These are phyloP conservation scores for Botryotinia convoluta DNA, from an alignment of 2,329 filamentous ascomycete genomes.

Conservation along the genomic window DNA sequence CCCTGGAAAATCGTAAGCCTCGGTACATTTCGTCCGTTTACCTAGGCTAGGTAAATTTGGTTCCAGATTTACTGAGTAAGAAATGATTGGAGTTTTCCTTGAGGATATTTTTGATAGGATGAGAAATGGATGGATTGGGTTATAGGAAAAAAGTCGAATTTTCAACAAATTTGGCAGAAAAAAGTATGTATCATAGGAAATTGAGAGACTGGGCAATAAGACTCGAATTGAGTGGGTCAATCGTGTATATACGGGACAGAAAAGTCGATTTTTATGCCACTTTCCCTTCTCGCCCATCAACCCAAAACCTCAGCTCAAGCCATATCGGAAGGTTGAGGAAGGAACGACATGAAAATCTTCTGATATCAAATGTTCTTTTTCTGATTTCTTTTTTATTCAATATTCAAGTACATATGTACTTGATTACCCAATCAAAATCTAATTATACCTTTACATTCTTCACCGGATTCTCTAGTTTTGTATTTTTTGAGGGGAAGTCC, in stretches of 20 bases:
- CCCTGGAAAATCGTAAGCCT: slow-evolving; percentile 8
- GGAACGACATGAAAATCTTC: neutral
- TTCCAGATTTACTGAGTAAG: neutral
- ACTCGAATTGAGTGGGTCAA: neutral
- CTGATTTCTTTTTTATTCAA: neutral
- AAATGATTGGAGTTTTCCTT: slow-evolving; percentile 21
- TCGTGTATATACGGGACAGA: slow-evolving; percentile 12
- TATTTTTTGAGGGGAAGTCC: slow-evolving; percentile 12
- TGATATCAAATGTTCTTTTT: neutral
- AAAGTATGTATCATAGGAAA: neutral
- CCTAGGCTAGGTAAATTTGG: neutral
- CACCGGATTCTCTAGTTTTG: slow-evolving; percentile 3
- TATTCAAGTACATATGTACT: neutral
- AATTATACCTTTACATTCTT: neutral
- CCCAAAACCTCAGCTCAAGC: neutral
- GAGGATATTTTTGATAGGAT: slow-evolving; percentile 6
- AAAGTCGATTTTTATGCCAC: neutral
- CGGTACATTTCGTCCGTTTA: slow-evolving; percentile 3
- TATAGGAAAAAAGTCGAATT: neutral
- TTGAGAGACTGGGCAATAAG: neutral
- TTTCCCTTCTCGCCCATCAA: neutral
- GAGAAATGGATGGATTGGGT: neutral
- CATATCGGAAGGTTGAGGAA: slow-evolving; percentile 13
- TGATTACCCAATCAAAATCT: neutral
- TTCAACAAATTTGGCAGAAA: neutral